Conservation (phyloP, 805 yeast genomes). For the Candida pini region DNA sequence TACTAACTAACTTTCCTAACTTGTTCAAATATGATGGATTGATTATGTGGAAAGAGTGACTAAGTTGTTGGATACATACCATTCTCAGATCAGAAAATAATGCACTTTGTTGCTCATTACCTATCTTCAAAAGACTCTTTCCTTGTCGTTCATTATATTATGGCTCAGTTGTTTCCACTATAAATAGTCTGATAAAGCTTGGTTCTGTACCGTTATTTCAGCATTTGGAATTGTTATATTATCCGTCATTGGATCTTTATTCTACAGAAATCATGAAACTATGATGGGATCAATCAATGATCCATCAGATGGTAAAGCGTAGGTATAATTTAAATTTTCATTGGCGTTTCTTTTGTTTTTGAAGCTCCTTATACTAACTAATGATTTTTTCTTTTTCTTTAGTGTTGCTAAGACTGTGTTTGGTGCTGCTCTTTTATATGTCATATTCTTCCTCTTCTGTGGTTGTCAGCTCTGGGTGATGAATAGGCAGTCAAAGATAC, state of each 20-base stretch:
- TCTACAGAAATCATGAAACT: slow-evolving; percentile 76
- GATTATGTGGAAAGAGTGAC: no score
- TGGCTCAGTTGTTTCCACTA: background rate
- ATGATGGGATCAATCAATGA: slow-evolving; percentile 89
- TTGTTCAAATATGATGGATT: no score
- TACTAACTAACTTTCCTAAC: no score
- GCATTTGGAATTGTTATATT: slow-evolving; percentile 89
- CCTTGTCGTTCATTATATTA: background rate
- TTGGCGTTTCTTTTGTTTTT: no score
- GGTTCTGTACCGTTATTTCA: slow-evolving; percentile 91
- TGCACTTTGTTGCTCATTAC: no score
- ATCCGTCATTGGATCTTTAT: slow-evolving; percentile 76
- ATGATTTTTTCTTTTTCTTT: slow-evolving; percentile 4
- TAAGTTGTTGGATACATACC: no score
- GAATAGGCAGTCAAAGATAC: slow-evolving; percentile 62
- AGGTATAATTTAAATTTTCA: no score
- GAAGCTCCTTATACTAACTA: no score
- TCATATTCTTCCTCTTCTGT: slow-evolving; percentile 78
- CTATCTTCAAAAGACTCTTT: no score
- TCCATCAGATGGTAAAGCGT: slow-evolving; percentile 89
- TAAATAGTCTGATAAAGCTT: slow-evolving; percentile 70
- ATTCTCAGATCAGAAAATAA: no score
- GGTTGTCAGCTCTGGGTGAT: slow-evolving; percentile 74
- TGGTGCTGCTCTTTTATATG: slow-evolving; percentile 82
- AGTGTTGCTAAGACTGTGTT: slow-evolving; percentile 85